Conservation (phyloP, 306 rosid species). For the Vigna mungo region DNA sequence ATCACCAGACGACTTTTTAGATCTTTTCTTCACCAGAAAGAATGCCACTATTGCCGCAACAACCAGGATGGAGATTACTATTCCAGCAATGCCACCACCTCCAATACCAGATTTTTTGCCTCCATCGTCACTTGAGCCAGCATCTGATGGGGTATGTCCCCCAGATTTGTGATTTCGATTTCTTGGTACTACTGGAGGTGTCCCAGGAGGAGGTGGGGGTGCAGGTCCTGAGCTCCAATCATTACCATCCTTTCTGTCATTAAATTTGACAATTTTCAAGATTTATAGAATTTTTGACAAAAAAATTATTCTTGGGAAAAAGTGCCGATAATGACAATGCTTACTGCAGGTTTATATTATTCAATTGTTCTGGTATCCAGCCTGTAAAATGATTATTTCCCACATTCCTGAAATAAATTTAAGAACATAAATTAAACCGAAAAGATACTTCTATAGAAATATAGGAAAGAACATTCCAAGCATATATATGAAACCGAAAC, state of each 20-base stretch:
- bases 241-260: slow-evolving; percentile 77
- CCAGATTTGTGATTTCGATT: slow-evolving; percentile 64
- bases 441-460: slow-evolving; percentile 20
- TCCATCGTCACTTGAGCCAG: slow-evolving; percentile 55
- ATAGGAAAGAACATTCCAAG: slow-evolving; percentile 29
- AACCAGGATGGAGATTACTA: slow-evolving; percentile 80
- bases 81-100: slow-evolving; percentile 93
- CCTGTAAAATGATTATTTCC: slow-evolving; percentile 85
- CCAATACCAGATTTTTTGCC: slow-evolving; percentile 87
- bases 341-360: slow-evolving; percentile 75
- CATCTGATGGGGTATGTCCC: slow-evolving; percentile 54
- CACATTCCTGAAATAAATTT: slow-evolving; percentile 70
- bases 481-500: slow-evolving; percentile 46
- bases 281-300: slow-evolving; percentile 28
- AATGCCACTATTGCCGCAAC: slow-evolving; percentile 80
- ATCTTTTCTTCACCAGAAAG: slow-evolving; percentile 77
- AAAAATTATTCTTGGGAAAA: slow-evolving; percentile 14
- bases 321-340: slow-evolving; percentile 47
- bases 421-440: slow-evolving; percentile 34
- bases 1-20: slow-evolving; percentile 69
- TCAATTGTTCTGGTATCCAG: slow-evolving; percentile 85
- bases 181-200: slow-evolving; percentile 66
- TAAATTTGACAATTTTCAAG: slow-evolving; percentile 42
- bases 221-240: slow-evolving; percentile 92
- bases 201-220: slow-evolving; percentile 98